Conservation (phyloP, 768 basidiomycete genomes). For the Russula foetens region DNA sequence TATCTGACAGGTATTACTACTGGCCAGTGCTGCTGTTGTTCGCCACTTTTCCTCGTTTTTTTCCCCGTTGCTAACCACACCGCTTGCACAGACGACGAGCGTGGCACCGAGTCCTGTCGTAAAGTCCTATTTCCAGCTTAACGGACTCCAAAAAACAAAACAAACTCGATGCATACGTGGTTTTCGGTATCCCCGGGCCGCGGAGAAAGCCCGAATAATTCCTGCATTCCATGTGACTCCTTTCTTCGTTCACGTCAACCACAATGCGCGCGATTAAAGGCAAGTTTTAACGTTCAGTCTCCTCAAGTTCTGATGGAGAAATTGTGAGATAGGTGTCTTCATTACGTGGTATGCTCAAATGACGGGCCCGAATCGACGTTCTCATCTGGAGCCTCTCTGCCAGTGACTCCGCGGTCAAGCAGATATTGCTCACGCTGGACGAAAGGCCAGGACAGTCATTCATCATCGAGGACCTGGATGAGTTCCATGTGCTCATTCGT, state of each 20-base stretch:
- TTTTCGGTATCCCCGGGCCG: background rate
- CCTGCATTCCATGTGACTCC: background rate
- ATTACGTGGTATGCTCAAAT: conserved; percentile 48
- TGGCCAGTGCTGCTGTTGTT: background rate
- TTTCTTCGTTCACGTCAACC: too few relatives aligned
- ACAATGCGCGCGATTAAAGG: conserved; percentile 11
- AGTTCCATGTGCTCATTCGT: conserved; percentile 75
- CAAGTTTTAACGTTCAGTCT: background rate
- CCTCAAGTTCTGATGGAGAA: background rate
- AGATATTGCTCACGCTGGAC: conserved; percentile 76
- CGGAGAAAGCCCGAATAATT: background rate
- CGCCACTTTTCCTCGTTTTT: background rate
- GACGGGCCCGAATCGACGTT: background rate
- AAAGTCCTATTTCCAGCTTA: background rate
- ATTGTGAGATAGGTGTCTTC: conserved; percentile 45
- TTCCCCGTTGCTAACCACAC: background rate
- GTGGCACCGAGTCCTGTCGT: background rate
- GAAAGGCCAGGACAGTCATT: conserved; percentile 55
- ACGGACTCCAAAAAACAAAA: background rate
- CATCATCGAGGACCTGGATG: conserved; percentile 83
- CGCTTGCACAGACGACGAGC: background rate
- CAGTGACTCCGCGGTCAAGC: conserved; percentile 86
- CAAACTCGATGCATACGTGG: background rate
- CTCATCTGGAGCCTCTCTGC: background rate
- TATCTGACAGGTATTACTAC: background rate